Conservation (phyloP, 768 basidiomycete species). For the Tylopilus cervinicoccineus region DNA sequence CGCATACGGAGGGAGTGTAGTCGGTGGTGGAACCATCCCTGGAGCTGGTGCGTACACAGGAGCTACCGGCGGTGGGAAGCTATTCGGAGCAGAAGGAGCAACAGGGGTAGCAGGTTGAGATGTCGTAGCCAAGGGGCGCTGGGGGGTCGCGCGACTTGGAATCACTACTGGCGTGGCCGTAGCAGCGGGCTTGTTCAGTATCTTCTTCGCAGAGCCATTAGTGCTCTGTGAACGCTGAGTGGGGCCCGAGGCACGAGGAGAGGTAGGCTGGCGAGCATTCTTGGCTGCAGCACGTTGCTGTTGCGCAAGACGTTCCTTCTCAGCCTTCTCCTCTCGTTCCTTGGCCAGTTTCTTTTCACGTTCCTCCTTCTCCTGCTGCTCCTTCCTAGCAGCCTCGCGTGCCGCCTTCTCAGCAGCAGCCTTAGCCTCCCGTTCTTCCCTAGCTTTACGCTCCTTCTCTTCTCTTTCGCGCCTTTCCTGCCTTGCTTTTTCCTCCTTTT, state of each 20-base stretch:
- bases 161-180: conserved; percentile 30
- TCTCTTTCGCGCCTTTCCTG: conserved; percentile 52
- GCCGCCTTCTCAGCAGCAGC: conserved; percentile 46
- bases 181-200: conserved; percentile 44
- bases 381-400: conserved; percentile 35
- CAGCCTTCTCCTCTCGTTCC: conserved; percentile 58
- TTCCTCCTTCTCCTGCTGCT: conserved; percentile 58
- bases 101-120: conserved; percentile 49
- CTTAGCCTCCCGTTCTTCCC: conserved; percentile 63
- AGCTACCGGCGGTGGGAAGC: conserved; percentile 42
- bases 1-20: conserved; percentile 51
- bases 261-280: conserved; percentile 46
- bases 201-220: conserved; percentile 58
- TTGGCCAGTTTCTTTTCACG: conserved; percentile 62
- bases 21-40: conserved; percentile 41
- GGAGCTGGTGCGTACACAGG: conserved; percentile 46
- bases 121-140: conserved; percentile 31
- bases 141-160: conserved; percentile 35
- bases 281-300: conserved; percentile 50
- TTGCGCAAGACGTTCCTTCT: conserved; percentile 42
- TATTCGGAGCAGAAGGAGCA: conserved; percentile 23
- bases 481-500: conserved; percentile 62
- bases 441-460: conserved; percentile 59
- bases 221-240: conserved; percentile 44
- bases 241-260: conserved; percentile 49